Evolutionary conservation across 108 stramenopile genomes (phyloP).

Genomic region (Nannochloropsis gaditana): DNA sequence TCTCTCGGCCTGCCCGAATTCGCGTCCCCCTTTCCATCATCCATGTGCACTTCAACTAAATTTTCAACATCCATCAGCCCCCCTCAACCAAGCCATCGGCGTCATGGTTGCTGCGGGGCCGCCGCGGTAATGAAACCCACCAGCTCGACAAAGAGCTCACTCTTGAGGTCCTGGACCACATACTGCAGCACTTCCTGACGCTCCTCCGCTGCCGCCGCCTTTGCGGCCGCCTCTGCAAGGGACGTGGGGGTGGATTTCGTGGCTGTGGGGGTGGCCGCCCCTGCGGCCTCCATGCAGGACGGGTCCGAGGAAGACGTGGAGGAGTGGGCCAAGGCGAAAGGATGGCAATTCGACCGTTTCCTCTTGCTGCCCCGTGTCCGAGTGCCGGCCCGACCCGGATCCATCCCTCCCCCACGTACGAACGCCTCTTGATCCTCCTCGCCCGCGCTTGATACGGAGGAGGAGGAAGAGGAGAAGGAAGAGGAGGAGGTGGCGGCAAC

Average conservation of each 20-base stretch:
- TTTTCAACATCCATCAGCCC: neutral
- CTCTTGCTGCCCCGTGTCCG: neutral
- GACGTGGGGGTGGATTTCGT: constrained; percentile 1
- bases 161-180: neutral
- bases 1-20: neutral
- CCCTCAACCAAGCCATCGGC: neutral
- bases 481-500: neutral
- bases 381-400: neutral
- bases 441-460: neutral
- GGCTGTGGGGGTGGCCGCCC: neutral
- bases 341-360: neutral
- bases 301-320: neutral
- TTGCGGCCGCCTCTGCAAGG: neutral
- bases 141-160: neutral
- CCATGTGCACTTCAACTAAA: neutral
- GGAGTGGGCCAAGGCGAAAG: neutral
- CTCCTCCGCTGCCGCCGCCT: constrained; percentile 5
- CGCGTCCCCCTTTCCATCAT: neutral
- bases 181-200: neutral
- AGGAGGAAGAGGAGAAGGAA: neutral
- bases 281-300: neutral
- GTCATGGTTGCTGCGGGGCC: neutral
- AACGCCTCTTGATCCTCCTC: neutral
- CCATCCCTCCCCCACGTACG: no score
- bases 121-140: neutral